phyloP scores from a whole-genome alignment of 2,329 filamentous ascomycete genomes.

The Aspergillus novofumigatus region DNA sequence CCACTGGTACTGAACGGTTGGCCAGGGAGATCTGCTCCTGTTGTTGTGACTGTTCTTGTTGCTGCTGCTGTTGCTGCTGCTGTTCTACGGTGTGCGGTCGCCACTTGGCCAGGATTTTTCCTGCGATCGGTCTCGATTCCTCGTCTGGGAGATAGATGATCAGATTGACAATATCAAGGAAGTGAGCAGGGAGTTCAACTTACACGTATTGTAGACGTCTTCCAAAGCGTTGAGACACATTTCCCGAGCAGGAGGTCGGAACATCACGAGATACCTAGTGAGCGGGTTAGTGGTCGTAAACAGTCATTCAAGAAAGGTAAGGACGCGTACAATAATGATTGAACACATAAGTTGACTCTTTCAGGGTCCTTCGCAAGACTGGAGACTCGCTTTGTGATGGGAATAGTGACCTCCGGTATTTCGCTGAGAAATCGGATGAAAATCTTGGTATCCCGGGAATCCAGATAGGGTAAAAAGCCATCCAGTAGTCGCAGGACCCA shows the following conservation, averaged over 20 bases:
- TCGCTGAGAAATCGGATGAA: slow-evolving; percentile 89
- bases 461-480: slow-evolving; percentile 84
- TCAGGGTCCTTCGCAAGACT: slow-evolving; percentile 61
- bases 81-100: slow-evolving; percentile 45
- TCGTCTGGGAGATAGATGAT: slow-evolving; percentile 30
- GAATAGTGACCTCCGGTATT: slow-evolving; percentile 71
- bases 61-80: slow-evolving; percentile 15
- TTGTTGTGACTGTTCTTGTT: slow-evolving; percentile 6
- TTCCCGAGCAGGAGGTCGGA: slow-evolving; percentile 57
- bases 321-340: slow-evolving; percentile 51
- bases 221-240: slow-evolving; percentile 56
- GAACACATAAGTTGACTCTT: slow-evolving; percentile 55
- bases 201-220: slow-evolving; percentile 55
- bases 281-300: slow-evolving; percentile 8
- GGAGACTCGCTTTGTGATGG: slow-evolving; percentile 68
- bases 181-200: slow-evolving; percentile 15
- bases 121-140: slow-evolving; percentile 45
- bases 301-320: background rate
- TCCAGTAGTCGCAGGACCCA: slow-evolving; percentile 81
- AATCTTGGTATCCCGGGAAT: slow-evolving; percentile 75
- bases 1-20: background rate
- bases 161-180: background rate
- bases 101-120: slow-evolving; percentile 54
- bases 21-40: background rate
- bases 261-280: slow-evolving; percentile 51